phyloP scores from a whole-genome alignment of 108 stramenopile genomes.

The Cyclostephanos invisitatus region DNA sequence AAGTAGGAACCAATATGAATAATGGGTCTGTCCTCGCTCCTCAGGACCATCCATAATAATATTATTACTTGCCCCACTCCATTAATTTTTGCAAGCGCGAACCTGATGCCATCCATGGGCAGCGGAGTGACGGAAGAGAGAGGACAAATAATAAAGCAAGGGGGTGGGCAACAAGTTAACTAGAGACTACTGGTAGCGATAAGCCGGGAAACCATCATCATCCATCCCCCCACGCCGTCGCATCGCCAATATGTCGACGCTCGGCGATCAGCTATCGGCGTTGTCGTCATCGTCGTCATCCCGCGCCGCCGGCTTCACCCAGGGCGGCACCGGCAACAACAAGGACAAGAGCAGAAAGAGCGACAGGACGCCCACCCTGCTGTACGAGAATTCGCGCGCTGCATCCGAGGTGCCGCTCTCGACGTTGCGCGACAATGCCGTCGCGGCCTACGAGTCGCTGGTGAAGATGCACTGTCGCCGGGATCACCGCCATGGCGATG shows the following conservation, averaged over 20 bases:
- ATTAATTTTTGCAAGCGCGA: too few species aligned
- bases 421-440: conserved; percentile 68
- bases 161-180: too few species aligned
- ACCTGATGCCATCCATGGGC: too few species aligned
- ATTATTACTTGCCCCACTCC: too few species aligned
- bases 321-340: conserved; percentile 69
- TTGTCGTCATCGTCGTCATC: conserved; percentile 21
- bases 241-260: conserved; percentile 24
- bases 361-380: conserved; percentile 50
- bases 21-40: too few species aligned
- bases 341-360: conserved; percentile 27
- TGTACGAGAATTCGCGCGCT: conserved; percentile 65
- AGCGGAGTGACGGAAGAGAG: too few species aligned
- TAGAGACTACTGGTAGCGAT: too few species aligned
- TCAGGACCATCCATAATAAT: too few species aligned
- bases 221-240: too few species aligned
- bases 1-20: too few species aligned
- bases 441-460: conserved; percentile 42
- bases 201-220: too few species aligned
- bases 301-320: conserved; percentile 15
- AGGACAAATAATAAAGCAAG: too few species aligned
- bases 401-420: conserved; percentile 66
- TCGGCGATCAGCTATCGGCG: conserved; percentile 41
- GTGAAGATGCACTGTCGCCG: conserved; percentile 2
- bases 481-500: background rate